Conservation (phyloP, 2,329 filamentous ascomycete genomes). For the Pseudocercospora cruenta region DNA sequence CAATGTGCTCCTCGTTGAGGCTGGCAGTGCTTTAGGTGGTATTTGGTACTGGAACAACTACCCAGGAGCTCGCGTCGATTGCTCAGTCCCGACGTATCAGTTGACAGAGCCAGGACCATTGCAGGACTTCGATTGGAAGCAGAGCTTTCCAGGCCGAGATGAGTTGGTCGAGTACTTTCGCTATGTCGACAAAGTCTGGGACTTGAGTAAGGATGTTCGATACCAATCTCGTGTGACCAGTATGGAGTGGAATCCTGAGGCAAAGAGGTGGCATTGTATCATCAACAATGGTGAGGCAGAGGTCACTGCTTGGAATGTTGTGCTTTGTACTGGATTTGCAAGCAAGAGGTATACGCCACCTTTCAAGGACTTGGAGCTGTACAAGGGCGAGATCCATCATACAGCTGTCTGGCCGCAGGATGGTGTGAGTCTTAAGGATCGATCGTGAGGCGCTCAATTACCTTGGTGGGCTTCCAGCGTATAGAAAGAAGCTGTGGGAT, state of each 20-base stretch:
- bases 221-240: slow-evolving; percentile 60
- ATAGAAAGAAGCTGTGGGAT: slow-evolving; percentile 6
- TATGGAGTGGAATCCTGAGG: slow-evolving; percentile 54
- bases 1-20: slow-evolving; percentile 12
- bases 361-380: slow-evolving; percentile 39
- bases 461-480: slow-evolving; percentile 13
- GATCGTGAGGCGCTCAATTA: slow-evolving; percentile 38
- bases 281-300: background rate
- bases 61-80: slow-evolving; percentile 17
- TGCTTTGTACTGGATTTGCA: slow-evolving; percentile 36
- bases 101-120: slow-evolving; percentile 50
- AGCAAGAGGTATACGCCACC: slow-evolving; percentile 42
- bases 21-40: background rate
- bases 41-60: slow-evolving; percentile 26
- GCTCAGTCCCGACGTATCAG: slow-evolving; percentile 46
- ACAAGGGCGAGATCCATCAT: slow-evolving; percentile 44
- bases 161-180: slow-evolving; percentile 63
- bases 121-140: slow-evolving; percentile 58
- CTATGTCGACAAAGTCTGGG: slow-evolving; percentile 60
- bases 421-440: slow-evolving; percentile 34
- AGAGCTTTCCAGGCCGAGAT: slow-evolving; percentile 13
- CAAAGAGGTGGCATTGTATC: slow-evolving; percentile 30
- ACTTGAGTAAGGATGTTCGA: slow-evolving; percentile 59
- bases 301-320: background rate
- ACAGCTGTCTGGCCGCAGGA: slow-evolving; percentile 42